Percentiles rank a stretch among this genome's conserved stretches.
phyloP scores from a whole-genome alignment of 1,139 yeast species.

The Saccharomyces uvarum region DNA sequence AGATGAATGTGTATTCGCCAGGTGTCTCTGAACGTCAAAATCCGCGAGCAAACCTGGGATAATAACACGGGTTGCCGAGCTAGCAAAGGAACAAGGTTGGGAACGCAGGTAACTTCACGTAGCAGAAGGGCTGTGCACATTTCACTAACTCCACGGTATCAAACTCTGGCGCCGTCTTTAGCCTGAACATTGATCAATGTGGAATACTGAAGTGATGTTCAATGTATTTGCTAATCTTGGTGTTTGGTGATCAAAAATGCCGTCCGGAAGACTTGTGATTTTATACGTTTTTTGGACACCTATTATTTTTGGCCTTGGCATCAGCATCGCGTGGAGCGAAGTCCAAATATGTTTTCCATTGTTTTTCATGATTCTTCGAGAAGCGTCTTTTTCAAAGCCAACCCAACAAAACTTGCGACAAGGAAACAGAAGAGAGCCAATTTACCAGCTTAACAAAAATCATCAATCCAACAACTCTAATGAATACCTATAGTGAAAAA shows the following conservation, averaged over 20 bases:
- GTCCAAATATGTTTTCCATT: not conserved
- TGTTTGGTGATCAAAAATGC: not conserved
- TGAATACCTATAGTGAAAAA: not conserved
- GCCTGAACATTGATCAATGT: not conserved
- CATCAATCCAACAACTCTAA: not conserved
- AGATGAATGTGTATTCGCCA: not conserved
- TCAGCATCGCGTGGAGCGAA: not conserved
- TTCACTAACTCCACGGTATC: not conserved
- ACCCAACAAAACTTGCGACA: not conserved
- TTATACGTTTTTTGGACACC: too few relatives aligned
- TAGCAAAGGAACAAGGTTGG: not conserved
- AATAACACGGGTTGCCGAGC: not conserved
- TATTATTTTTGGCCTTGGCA: not conserved
- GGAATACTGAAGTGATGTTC: not conserved
- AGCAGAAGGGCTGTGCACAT: not conserved
- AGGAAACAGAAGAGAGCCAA: not conserved
- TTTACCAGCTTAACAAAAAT: not conserved
- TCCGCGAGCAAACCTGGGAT: not conserved
- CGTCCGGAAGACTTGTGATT: not conserved
- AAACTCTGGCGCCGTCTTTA: not conserved
- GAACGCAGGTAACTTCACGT: not conserved
- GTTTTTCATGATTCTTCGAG: not conserved
- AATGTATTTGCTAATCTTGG: not conserved
- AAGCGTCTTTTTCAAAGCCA: not conserved
- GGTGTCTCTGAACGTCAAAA: not conserved